Conservation (phyloP, 345 rosid genomes). For the Eutrema japonicum region DNA sequence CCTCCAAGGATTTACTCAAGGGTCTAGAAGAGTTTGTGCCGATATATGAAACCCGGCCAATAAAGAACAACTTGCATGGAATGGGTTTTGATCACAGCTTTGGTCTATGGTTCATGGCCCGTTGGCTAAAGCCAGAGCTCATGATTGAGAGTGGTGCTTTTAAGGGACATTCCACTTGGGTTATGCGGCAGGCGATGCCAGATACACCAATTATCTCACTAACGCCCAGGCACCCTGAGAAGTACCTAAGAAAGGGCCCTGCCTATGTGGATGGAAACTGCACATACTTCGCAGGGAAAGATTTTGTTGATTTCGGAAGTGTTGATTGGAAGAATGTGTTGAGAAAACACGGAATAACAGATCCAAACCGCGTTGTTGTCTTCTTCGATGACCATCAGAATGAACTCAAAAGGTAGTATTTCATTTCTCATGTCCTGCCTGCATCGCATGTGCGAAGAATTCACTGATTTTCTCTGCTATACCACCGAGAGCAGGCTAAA, state of each 20-base stretch:
- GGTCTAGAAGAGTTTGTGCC: constrained; percentile 93
- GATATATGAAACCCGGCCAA: constrained; percentile 91
- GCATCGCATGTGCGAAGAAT: not conserved
- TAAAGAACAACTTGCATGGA: constrained; percentile 89
- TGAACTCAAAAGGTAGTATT: constrained; percentile 80
- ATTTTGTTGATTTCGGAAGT: constrained; percentile 94
- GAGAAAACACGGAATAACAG: constrained; percentile 64
- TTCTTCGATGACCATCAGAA: constrained; percentile 98
- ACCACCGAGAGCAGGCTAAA: constrained; percentile 59
- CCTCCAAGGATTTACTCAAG: constrained; percentile 86
- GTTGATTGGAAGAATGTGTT: constrained; percentile 79
- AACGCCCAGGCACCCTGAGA: constrained; percentile 92
- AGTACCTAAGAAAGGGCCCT: constrained; percentile 87
- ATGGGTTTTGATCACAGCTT: constrained; percentile 99
- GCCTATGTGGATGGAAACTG: constrained; percentile 98
- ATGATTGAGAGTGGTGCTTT: constrained; percentile 99
- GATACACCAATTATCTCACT: constrained; percentile 77
- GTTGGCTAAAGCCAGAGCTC: constrained; percentile 88
- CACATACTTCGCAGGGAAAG: constrained; percentile 97
- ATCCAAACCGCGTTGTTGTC: constrained; percentile 67
- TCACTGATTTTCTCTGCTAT: constrained; percentile 31
- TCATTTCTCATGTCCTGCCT: not conserved
- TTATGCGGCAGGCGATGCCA: constrained; percentile 97
- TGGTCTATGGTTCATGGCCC: constrained; percentile 95
- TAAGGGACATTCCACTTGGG: constrained; percentile 99